phyloP scores from a whole-genome alignment of 495 filamentous ascomycete genomes.

The Hyaloscypha hepaticicola region DNA sequence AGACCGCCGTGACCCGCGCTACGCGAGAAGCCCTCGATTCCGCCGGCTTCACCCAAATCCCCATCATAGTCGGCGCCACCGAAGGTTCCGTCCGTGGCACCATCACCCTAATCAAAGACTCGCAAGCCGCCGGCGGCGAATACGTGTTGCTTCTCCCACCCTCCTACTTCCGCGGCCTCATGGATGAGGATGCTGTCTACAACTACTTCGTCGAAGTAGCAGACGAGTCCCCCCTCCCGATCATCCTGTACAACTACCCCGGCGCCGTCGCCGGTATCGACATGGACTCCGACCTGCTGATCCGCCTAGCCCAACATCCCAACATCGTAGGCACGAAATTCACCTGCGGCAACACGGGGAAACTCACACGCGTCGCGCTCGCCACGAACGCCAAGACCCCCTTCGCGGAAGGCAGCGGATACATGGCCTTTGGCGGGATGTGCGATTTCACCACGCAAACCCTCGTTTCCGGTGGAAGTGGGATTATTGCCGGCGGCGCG shows the following conservation, averaged over 20 bases:
- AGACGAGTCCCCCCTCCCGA: conserved; percentile 68
- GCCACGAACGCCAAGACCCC: conserved; percentile 74
- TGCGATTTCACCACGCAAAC: conserved; percentile 87
- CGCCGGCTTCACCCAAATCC: conserved; percentile 71
- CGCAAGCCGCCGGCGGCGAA: conserved; percentile 69
- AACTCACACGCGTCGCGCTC: conserved; percentile 78
- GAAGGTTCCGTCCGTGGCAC: conserved; percentile 78
- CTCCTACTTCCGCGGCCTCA: conserved; percentile 77
- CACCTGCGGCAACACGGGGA: conserved; percentile 87
- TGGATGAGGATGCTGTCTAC: conserved; percentile 74
- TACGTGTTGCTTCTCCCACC: conserved; percentile 77
- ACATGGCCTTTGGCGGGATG: conserved; percentile 87
- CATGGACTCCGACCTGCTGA: conserved; percentile 86
- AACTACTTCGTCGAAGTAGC: conserved; percentile 77
- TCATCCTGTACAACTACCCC: conserved; percentile 91
- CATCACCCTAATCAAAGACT: conserved; percentile 68
- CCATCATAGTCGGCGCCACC: conserved; percentile 77
- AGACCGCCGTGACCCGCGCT: conserved; percentile 70
- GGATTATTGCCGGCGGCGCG: conserved; percentile 83
- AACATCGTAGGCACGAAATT: conserved; percentile 90
- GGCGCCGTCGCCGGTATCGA: conserved; percentile 89
- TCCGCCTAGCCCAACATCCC: conserved; percentile 74
- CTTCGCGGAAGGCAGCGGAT: conserved; percentile 60
- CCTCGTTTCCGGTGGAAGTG: conserved; percentile 72
- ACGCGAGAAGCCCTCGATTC: conserved; percentile 81